Evolutionary conservation across 2,329 filamentous ascomycete genomes (phyloP).

Genomic region (Cytospora schulzeri): DNA sequence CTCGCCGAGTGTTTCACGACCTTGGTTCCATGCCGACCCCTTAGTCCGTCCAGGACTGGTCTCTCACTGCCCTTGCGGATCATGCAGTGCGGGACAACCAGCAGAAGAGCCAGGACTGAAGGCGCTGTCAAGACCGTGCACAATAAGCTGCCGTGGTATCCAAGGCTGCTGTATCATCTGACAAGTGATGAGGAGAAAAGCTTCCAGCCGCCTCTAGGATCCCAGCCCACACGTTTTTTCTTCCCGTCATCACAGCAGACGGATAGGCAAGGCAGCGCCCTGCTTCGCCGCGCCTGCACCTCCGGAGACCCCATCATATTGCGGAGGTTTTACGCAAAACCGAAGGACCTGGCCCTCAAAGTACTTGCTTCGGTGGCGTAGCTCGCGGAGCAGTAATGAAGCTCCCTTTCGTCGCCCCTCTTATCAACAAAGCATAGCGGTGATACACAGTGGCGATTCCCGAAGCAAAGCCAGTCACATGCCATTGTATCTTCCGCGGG

Average conservation of each 20-base stretch:
- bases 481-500: not conserved
- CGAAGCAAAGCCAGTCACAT: not conserved
- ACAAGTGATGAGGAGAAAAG: constrained; percentile 9
- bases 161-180: constrained; percentile 19
- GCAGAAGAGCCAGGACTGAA: constrained; percentile 3
- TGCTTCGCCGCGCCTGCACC: constrained; percentile 6
- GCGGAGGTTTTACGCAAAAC: not conserved
- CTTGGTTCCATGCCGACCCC: constrained; percentile 18
- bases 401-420: not conserved
- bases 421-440: not conserved
- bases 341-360: not conserved
- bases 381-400: not conserved
- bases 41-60: constrained; percentile 17
- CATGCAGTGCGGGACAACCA: constrained; percentile 16
- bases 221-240: constrained; percentile 18
- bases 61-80: constrained; percentile 5
- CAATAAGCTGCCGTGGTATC: constrained; percentile 13
- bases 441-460: not conserved
- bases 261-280: constrained; percentile 20
- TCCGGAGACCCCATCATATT: not conserved
- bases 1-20: constrained; percentile 13
- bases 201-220: constrained; percentile 7
- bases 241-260: constrained; percentile 25
- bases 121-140: constrained; percentile 10
- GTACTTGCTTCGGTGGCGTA: not conserved